These are phyloP conservation scores for Aspergillus panamensis DNA, from an alignment of 495 filamentous ascomycete genomes.

Conservation along the genomic window DNA sequence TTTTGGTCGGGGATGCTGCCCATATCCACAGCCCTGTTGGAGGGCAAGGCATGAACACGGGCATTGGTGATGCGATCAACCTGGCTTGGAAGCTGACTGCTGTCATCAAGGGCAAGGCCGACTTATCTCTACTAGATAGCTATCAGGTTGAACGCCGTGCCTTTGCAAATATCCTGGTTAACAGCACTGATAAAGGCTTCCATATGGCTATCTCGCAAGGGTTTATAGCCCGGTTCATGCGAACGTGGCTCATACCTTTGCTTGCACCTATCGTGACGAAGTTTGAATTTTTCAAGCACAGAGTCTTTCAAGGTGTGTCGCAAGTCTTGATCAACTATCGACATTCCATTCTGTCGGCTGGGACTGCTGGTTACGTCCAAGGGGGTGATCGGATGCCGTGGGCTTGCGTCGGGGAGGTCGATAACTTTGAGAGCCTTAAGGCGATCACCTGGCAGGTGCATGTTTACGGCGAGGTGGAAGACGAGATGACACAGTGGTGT, in stretches of 20 bases:
- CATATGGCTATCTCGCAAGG: constrained; percentile 23
- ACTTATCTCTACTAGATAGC: constrained; percentile 43
- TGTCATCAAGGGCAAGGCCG: constrained; percentile 44
- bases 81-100: constrained; percentile 54
- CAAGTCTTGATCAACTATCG: constrained; percentile 35
- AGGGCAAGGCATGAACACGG: constrained; percentile 60
- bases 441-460: constrained; percentile 36
- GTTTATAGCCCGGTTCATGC: constrained; percentile 26
- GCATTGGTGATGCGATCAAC: constrained; percentile 57
- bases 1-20: constrained; percentile 45
- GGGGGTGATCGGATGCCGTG: constrained; percentile 38
- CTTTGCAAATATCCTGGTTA: constrained; percentile 30
- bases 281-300: constrained; percentile 18
- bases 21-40: constrained; percentile 57
- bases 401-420: constrained; percentile 25
- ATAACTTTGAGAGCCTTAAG: constrained; percentile 32
- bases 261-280: constrained; percentile 23
- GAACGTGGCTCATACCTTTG: constrained; percentile 32
- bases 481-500: constrained; percentile 31
- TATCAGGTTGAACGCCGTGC: constrained; percentile 50
- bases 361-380: constrained; percentile 21
- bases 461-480: constrained; percentile 26
- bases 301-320: constrained; percentile 28
- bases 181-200: constrained; percentile 34
- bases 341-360: constrained; percentile 20